Base-by-base conservation (phyloP, 2,329 filamentous ascomycete genomes). In the Trichothecium roseum region DNA sequence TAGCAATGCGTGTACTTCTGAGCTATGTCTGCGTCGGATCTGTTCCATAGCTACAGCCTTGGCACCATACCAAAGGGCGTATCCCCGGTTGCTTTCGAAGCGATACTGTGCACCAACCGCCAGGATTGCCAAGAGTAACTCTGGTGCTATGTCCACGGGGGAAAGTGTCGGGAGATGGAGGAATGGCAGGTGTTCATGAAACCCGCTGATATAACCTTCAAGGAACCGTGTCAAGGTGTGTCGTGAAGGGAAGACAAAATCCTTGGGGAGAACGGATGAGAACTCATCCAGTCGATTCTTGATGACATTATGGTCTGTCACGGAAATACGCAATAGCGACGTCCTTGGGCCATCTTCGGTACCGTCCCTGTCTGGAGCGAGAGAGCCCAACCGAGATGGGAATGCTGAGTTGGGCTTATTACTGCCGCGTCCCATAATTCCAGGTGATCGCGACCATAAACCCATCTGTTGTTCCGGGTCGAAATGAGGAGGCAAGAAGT, bases 201-300 rank as follows among this genome's bases (percentile, higher is more conserved):
- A 83, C 0, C 79, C 78, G 39, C 69, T 73, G 36, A 83, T 71
- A 45, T 83, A 85, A 2, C 78, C 79, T 39, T 81, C 78, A 22
- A 84, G 56, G 42, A 84, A 84, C 24, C 81, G 62, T 3, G 75
- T 78, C 18, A 84, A 52, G 0, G 81, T 81, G 44, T 83, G 70
- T 3, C 80, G 69, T 4, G 79, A 83, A 2, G 81, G 80, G 34
- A 84, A 72, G 3, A 74, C 67, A 43, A 84, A 84, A 44, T 76
- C 74, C 35, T 57, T 62, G 0, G 77, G 72, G 16, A 81, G 53
- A 4, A 78, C 69, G 1, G 67, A 62, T 1, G 72, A 72, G 42
- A 80, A 81, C 40, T 78, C 73, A 15, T 74, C 66, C 1, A 81
- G 54, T n/a, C 72, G 66, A 37, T 64, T 71, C 47, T 72, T 70